A percentile compares a stretch with the other conserved stretches of the same genome.
These are phyloP conservation scores for Hypoxylon trugodes DNA, from an alignment of 495 filamentous ascomycete species.

Conservation along the genomic window DNA sequence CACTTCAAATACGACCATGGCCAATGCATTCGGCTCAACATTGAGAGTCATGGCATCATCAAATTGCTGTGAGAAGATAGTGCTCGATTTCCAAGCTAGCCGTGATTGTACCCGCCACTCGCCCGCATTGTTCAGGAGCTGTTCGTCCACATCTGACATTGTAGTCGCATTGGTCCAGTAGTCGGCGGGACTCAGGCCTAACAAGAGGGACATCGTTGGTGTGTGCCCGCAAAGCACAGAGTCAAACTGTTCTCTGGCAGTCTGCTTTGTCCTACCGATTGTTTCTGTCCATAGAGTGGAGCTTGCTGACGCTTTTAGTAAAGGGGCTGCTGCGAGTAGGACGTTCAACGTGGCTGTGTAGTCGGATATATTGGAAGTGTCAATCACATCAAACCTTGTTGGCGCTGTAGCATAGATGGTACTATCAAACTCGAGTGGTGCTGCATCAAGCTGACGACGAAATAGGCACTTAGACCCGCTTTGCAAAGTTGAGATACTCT, in stretches of 20 bases:
- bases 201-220: constrained; percentile 35
- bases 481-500: constrained; percentile 8
- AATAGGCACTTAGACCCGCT: constrained; percentile 7
- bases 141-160: constrained; percentile 31
- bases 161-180: constrained; percentile 43
- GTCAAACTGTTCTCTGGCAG: constrained; percentile 25
- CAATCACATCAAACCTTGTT: constrained; percentile 41
- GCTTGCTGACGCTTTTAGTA: constrained; percentile 31
- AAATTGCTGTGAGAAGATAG: constrained; percentile 3
- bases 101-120: constrained; percentile 6
- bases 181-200: constrained; percentile 38
- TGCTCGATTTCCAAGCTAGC: constrained; percentile 23
- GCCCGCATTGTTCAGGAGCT: constrained; percentile 2
- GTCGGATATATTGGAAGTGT: constrained; percentile 41
- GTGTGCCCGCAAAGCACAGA: constrained; percentile 29
- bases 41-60: background rate
- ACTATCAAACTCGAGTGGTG: constrained; percentile 19
- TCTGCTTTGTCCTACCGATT: constrained; percentile 7
- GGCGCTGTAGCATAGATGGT: constrained; percentile 32
- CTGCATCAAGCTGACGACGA: constrained; percentile 12
- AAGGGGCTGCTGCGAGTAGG: constrained; percentile 31
- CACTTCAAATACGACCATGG: constrained; percentile 11
- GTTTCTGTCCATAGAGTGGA: constrained; percentile 41
- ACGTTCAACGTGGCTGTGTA: constrained; percentile 35
- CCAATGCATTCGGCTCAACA: constrained; percentile 16